Conservation (phyloP, 441 rosid species). For the Sinapis alba region DNA sequence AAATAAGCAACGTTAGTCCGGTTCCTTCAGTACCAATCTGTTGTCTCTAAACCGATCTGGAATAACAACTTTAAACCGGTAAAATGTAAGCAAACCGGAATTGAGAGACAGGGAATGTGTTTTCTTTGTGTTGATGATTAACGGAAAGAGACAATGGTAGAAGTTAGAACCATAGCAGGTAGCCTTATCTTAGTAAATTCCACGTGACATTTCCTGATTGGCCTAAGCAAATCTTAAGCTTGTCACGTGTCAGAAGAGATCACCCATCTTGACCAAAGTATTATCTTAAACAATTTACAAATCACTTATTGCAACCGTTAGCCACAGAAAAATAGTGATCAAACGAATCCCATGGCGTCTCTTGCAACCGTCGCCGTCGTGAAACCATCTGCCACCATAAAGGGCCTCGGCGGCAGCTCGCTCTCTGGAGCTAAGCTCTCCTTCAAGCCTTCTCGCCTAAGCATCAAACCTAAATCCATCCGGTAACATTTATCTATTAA, state of each 20-base stretch:
- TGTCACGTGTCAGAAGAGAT: neutral
- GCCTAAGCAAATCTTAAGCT: neutral
- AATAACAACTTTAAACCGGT: neutral
- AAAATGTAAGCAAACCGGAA: neutral
- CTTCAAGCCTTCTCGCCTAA: neutral
- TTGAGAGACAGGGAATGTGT: neutral
- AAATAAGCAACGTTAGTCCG: neutral
- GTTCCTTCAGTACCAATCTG: neutral
- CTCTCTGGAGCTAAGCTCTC: neutral
- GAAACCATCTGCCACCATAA: neutral
- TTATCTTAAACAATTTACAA: neutral
- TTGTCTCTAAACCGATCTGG: neutral
- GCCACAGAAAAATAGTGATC: neutral
- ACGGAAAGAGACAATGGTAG: too few relatives aligned
- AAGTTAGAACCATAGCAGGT: neutral
- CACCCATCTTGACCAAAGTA: neutral
- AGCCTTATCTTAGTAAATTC: neutral
- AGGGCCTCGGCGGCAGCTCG: neutral
- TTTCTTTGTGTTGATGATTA: neutral
- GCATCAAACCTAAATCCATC: neutral
- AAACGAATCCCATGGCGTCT: neutral
- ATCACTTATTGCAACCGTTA: too few relatives aligned
- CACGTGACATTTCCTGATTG: neutral
- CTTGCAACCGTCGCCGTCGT: neutral
- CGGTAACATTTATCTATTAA: neutral